phyloP scores from a whole-genome alignment of 148 eudicot species.

The Diospyros kaki region DNA sequence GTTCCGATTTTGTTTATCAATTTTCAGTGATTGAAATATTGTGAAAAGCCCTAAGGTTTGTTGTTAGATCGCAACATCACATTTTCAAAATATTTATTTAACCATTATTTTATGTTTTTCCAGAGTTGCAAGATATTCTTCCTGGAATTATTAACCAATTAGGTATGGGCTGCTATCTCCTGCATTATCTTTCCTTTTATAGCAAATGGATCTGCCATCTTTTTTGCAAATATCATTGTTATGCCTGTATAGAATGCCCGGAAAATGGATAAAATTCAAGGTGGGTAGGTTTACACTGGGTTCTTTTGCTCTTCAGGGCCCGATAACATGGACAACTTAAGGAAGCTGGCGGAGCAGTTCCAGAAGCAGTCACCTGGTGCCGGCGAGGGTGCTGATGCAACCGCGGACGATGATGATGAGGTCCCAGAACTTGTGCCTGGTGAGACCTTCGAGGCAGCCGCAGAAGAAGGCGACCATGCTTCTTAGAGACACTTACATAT shows the following conservation, averaged over 20 bases:
- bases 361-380: constrained; percentile 59
- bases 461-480: constrained; percentile 56
- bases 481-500: constrained; percentile 22
- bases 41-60: too few relatives aligned
- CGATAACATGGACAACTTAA: constrained; percentile 82
- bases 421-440: constrained; percentile 91
- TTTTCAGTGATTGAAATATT: too few relatives aligned
- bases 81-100: neutral
- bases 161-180: constrained; percentile 38
- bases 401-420: constrained; percentile 71
- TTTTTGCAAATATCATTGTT: neutral
- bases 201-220: too few relatives aligned
- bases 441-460: constrained; percentile 91
- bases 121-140: constrained; percentile 88
- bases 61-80: too few relatives aligned
- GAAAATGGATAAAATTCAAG: neutral
- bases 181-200: neutral
- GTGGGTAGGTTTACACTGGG: neutral
- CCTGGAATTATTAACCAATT: constrained; percentile 85
- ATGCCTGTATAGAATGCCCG: neutral
- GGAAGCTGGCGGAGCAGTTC: constrained; percentile 76
- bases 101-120: neutral
- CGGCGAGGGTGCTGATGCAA: constrained; percentile 28
- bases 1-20: too few relatives aligned
- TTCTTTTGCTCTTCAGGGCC: constrained; percentile 48